These are phyloP conservation scores for Phytophthora ohioensis DNA, from an alignment of 352 stramenopile genomes.

Conservation along the genomic window DNA sequence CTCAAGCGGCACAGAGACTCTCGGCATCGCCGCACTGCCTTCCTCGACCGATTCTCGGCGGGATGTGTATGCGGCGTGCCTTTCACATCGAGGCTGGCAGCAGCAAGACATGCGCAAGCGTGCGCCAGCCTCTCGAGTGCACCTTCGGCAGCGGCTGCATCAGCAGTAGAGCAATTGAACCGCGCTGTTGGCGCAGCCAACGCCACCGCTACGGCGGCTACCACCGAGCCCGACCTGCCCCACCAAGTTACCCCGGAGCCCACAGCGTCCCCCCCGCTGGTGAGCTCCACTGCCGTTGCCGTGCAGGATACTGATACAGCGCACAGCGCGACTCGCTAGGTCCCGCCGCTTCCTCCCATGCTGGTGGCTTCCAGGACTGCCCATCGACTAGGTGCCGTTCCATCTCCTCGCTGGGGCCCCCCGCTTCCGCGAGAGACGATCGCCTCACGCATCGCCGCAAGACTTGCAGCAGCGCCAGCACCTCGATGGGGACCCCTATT, in stretches of 20 bases:
- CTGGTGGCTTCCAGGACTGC: not conserved
- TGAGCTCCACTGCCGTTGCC: constrained; percentile 1
- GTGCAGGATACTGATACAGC: not conserved
- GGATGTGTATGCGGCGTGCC: constrained; percentile 17
- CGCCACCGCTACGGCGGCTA: constrained; percentile 8
- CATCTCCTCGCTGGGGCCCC: not conserved
- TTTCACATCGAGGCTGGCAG: constrained; percentile 1
- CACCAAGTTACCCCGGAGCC: constrained; percentile 1
- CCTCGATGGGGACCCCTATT: constrained; percentile 1
- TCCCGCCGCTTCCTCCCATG: not conserved
- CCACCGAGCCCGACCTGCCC: not conserved
- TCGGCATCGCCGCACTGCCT: constrained; percentile 9
- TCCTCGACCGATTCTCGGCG: constrained; percentile 30
- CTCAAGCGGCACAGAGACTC: constrained; percentile 21
- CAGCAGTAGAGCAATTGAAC: constrained; percentile 7
- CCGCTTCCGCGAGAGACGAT: not conserved
- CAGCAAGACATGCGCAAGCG: constrained; percentile 21
- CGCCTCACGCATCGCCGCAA: not conserved
- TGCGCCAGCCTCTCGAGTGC: constrained; percentile 6
- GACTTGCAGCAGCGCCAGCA: not conserved
- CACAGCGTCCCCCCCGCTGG: constrained; percentile 13
- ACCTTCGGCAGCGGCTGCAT: not conserved
- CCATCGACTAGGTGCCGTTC: not conserved
- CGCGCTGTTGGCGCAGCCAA: constrained; percentile 3
- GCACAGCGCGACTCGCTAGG: not conserved